Conservation (phyloP, 371 early-diverging fungal species). For the Mortierella sp. region DNA sequence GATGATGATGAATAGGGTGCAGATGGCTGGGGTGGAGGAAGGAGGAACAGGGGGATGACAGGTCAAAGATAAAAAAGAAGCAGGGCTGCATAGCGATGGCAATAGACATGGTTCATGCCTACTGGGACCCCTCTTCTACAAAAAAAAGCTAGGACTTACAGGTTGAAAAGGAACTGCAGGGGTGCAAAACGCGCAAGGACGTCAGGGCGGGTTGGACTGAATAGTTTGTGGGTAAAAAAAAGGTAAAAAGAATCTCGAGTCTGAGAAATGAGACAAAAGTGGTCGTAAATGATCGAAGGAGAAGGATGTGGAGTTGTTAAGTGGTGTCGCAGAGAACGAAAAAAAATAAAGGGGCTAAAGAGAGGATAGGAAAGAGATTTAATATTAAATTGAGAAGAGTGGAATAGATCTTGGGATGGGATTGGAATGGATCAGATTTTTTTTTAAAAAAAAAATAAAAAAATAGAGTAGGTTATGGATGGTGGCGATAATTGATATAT, state of each 20-base stretch:
- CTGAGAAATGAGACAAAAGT: neutral
- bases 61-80: neutral
- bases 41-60: neutral
- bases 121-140: neutral
- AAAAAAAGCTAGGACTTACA: neutral
- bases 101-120: neutral
- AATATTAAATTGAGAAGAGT: too few relatives aligned
- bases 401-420: neutral
- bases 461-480: neutral
- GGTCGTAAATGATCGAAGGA: neutral
- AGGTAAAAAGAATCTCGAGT: neutral
- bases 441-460: too few relatives aligned
- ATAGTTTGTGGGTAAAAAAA: too few relatives aligned
- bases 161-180: neutral
- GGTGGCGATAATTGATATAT: too few relatives aligned
- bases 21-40: neutral
- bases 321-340: neutral
- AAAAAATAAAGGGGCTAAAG: neutral
- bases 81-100: neutral
- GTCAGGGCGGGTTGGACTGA: neutral
- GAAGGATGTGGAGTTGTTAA: neutral
- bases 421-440: neutral
- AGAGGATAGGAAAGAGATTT: too few relatives aligned
- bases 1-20: neutral
- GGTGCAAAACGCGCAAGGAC: neutral